These are phyloP conservation scores for Clonostachys chloroleuca DNA, from an alignment of 2,329 filamentous ascomycete genomes.

Conservation along the genomic window DNA sequence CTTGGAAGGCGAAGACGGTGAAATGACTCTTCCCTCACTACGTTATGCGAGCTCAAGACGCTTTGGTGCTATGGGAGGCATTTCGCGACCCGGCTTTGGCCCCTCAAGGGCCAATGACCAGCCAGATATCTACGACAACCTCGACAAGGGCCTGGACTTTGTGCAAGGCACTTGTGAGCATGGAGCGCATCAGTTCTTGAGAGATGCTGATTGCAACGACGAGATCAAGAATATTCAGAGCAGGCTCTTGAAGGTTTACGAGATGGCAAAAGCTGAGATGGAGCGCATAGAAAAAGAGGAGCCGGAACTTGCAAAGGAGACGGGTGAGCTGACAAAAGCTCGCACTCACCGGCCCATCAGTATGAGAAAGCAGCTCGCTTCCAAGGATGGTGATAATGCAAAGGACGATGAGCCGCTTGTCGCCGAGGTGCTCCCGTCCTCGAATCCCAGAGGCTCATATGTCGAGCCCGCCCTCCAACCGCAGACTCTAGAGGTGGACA, in stretches of 20 bases:
- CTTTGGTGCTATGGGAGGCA: constrained; percentile 17
- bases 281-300: constrained; percentile 50
- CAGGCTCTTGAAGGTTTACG: constrained; percentile 59
- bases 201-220: constrained; percentile 77
- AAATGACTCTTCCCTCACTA: constrained; percentile 28
- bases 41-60: constrained; percentile 32
- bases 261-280: constrained; percentile 55
- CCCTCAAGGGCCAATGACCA: constrained; percentile 10
- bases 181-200: constrained; percentile 84
- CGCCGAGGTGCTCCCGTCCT: constrained; percentile 4
- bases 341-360: constrained; percentile 48
- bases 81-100: constrained; percentile 15
- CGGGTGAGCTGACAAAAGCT: constrained; percentile 30
- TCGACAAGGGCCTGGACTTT: constrained; percentile 75
- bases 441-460: constrained; percentile 8
- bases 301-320: constrained; percentile 33
- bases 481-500: constrained; percentile 22
- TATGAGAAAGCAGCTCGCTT: constrained; percentile 39
- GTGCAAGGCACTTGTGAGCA: constrained; percentile 80
- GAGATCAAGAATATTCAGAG: constrained; percentile 69
- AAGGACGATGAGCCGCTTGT: constrained; percentile 9
- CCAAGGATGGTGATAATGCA: constrained; percentile 17
- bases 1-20: constrained; percentile 25
- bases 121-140: constrained; percentile 60
- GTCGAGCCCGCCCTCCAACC: constrained; percentile 7